phyloP scores from a whole-genome alignment of 208 protist genomes.

The Crithidia expoeki region DNA sequence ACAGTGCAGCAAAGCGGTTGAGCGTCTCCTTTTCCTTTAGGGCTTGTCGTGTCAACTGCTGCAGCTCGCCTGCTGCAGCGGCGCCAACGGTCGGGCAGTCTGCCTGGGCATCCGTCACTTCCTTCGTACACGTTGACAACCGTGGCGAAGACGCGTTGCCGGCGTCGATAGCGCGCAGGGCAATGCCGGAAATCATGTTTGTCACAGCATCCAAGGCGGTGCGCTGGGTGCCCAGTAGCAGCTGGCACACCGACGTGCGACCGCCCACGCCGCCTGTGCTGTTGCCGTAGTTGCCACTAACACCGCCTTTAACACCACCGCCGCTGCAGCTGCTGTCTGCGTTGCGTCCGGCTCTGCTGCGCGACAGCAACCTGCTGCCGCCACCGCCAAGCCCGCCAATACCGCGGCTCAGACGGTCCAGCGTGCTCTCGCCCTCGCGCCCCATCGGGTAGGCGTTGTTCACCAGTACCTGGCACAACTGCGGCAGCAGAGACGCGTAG shows the following conservation, averaged over 20 bases:
- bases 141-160: neutral
- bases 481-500: conserved; percentile 65
- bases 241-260: conserved; percentile 3
- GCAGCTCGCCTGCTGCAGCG: neutral
- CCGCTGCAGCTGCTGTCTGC: conserved; percentile 1
- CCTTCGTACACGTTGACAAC: neutral
- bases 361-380: conserved; percentile 7
- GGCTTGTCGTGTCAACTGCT: conserved; percentile 18
- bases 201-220: conserved; percentile 35
- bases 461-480: conserved; percentile 69
- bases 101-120: neutral
- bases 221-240: conserved; percentile 28
- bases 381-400: conserved; percentile 5
- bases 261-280: neutral
- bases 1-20: conserved; percentile 64
- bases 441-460: conserved; percentile 38
- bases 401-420: neutral
- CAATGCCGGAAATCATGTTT: conserved; percentile 41
- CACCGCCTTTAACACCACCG: neutral
- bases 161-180: conserved; percentile 27
- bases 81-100: neutral
- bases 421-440: neutral
- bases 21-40: conserved; percentile 63
- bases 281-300: neutral
- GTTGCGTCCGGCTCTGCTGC: neutral